A percentile compares a stretch with the other conserved stretches of the same genome.
Conservation (phyloP, 495 filamentous ascomycete species). For the Trypethelium eluteriae region DNA sequence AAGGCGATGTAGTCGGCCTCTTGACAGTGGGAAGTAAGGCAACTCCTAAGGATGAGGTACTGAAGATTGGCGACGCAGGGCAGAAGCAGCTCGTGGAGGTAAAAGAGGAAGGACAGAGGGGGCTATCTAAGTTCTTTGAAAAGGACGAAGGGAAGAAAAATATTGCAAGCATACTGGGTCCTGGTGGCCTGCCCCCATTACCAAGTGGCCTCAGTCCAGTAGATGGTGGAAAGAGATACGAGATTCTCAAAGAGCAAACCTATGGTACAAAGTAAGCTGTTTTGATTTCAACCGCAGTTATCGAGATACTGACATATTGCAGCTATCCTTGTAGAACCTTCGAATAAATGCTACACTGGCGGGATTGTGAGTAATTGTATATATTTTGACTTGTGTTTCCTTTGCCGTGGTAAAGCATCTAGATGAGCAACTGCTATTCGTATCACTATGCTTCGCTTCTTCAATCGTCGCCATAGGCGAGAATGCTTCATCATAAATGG, state of each 20-base stretch:
- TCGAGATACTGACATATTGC: neutral
- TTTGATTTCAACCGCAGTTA: constrained; percentile 9
- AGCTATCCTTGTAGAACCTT: constrained; percentile 39
- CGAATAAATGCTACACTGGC: constrained; percentile 15
- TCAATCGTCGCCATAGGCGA: neutral
- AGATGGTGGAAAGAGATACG: constrained; percentile 49
- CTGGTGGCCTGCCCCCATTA: constrained; percentile 71
- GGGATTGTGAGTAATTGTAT: neutral
- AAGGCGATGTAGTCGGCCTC: constrained; percentile 77
- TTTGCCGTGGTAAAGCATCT: neutral
- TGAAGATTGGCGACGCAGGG: constrained; percentile 76
- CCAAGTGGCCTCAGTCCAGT: constrained; percentile 56
- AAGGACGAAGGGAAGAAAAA: constrained; percentile 54
- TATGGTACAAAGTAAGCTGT: constrained; percentile 51
- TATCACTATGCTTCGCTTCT: neutral
- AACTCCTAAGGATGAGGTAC: constrained; percentile 65
- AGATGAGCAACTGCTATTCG: neutral
- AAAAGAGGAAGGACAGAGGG: constrained; percentile 67
- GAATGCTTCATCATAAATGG: neutral
- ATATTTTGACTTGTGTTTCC: neutral
- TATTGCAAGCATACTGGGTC: constrained; percentile 57
- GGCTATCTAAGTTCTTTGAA: constrained; percentile 64
- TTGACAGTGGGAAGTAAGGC: constrained; percentile 76
- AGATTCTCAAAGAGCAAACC: constrained; percentile 47
- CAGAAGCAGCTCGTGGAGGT: constrained; percentile 69